phyloP scores from a whole-genome alignment of 2,329 filamentous ascomycete species.

The Diplodia intermedia region DNA sequence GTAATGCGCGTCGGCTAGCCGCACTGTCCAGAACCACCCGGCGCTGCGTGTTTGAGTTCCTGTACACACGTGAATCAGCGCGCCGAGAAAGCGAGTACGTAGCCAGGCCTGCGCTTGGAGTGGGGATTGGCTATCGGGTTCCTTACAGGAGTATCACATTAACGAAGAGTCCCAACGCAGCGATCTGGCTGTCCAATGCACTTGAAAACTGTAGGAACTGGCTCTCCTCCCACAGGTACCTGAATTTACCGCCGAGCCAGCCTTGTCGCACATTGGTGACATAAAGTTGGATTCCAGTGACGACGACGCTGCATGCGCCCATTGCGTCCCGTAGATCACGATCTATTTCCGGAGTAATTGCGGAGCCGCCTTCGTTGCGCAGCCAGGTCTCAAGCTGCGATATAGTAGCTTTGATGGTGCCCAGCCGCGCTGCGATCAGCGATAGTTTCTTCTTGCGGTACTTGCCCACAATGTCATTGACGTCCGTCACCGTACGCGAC shows the following conservation, averaged over 20 bases:
- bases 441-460: not conserved
- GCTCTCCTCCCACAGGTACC: slow-evolving; percentile 4
- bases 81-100: not conserved
- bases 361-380: not conserved
- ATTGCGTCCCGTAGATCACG: not conserved
- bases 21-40: slow-evolving; percentile 1
- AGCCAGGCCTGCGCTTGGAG: no score
- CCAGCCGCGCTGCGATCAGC: slow-evolving; percentile 6
- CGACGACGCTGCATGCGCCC: not conserved
- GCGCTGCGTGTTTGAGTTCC: not conserved
- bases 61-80: not conserved
- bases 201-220: not conserved
- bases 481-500: not conserved
- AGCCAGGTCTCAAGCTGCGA: slow-evolving; percentile 5
- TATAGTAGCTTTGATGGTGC: slow-evolving; percentile 3
- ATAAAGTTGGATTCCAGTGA: not conserved
- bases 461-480: not conserved
- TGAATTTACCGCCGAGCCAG: not conserved
- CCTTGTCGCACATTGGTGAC: not conserved
- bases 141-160: slow-evolving; percentile 15
- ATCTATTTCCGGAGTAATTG: no score
- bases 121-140: not conserved
- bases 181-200: slow-evolving; percentile 13
- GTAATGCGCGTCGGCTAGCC: not conserved
- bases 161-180: not conserved